Evolutionary conservation across 2,329 filamentous ascomycete species (phyloP).

Genomic region (Pyrenochaeta sp.): DNA sequence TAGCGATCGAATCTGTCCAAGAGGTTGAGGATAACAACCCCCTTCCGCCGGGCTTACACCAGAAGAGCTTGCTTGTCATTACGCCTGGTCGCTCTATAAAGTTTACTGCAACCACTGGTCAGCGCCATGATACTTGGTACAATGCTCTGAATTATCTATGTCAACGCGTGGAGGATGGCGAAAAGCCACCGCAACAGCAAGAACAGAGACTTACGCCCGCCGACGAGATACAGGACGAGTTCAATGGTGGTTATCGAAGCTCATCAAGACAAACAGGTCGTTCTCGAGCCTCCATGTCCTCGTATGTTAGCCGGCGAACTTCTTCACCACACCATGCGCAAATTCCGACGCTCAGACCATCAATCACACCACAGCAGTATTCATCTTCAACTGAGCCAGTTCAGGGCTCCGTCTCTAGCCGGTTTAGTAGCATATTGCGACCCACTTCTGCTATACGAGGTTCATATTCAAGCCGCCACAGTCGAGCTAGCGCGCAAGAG

Average conservation of each 20-base stretch:
- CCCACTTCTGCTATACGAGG: constrained; percentile 54
- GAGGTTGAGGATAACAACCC: constrained; percentile 95
- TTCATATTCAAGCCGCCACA: constrained; percentile 60
- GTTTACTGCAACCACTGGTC: constrained; percentile 92
- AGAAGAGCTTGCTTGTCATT: constrained; percentile 89
- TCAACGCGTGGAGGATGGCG: constrained; percentile 69
- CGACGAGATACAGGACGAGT: constrained; percentile 72
- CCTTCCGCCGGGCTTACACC: constrained; percentile 91
- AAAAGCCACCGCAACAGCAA: constrained; percentile 39
- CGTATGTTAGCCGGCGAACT: constrained; percentile 72
- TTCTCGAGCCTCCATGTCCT: constrained; percentile 72
- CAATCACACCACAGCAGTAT: constrained; percentile 39
- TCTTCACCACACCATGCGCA: constrained; percentile 50
- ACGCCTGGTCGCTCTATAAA: constrained; percentile 89
- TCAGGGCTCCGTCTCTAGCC: constrained; percentile 56
- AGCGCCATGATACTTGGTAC: constrained; percentile 98
- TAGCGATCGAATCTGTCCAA: constrained; percentile 90
- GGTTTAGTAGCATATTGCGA: constrained; percentile 56
- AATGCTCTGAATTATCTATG: constrained; percentile 95
- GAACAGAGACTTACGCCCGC: constrained; percentile 65
- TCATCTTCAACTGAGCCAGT: constrained; percentile 43
- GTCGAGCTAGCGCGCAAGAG: constrained; percentile 48
- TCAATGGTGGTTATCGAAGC: constrained; percentile 72
- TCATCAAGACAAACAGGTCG: constrained; percentile 62
- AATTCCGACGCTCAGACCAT: constrained; percentile 58